Conservation (phyloP, 805 yeast species). For the Starmerella apicola region DNA sequence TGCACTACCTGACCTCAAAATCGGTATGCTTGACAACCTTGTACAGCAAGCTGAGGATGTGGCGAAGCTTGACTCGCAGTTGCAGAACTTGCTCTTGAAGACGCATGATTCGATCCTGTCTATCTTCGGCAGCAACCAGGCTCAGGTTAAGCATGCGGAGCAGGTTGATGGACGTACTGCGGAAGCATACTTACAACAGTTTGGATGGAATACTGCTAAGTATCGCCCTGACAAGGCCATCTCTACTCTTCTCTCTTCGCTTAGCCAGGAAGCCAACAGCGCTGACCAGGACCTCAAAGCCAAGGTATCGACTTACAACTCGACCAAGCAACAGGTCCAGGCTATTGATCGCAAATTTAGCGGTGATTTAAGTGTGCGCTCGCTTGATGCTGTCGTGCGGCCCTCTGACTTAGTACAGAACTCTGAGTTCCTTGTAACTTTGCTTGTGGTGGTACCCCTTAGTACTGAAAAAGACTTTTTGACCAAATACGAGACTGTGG, state of each 20-base stretch:
- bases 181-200: constrained; percentile 54
- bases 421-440: constrained; percentile 75
- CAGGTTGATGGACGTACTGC: constrained; percentile 42
- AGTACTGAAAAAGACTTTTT: constrained; percentile 47
- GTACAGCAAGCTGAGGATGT: constrained; percentile 87
- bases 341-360: constrained; percentile 88
- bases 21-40: constrained; percentile 86
- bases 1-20: constrained; percentile 72
- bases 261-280: constrained; percentile 66
- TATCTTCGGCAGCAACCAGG: constrained; percentile 27
- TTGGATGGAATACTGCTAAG: constrained; percentile 80
- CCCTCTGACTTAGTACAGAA: constrained; percentile 72
- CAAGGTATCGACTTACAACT: constrained; percentile 61
- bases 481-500: constrained; percentile 59
- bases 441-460: constrained; percentile 82
- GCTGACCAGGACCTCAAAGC: constrained; percentile 75
- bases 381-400: constrained; percentile 77
- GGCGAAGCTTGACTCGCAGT: constrained; percentile 66
- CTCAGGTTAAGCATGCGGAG: constrained; percentile 37
- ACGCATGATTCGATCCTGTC: constrained; percentile 55
- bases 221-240: constrained; percentile 77
- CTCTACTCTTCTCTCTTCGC: constrained; percentile 54
- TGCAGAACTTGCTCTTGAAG: constrained; percentile 56
- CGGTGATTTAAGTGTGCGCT: constrained; percentile 84
- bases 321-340: constrained; percentile 65